Evolutionary conservation across 148 eudicot genomes (phyloP).

Genomic region (Silene uniflora): DNA sequence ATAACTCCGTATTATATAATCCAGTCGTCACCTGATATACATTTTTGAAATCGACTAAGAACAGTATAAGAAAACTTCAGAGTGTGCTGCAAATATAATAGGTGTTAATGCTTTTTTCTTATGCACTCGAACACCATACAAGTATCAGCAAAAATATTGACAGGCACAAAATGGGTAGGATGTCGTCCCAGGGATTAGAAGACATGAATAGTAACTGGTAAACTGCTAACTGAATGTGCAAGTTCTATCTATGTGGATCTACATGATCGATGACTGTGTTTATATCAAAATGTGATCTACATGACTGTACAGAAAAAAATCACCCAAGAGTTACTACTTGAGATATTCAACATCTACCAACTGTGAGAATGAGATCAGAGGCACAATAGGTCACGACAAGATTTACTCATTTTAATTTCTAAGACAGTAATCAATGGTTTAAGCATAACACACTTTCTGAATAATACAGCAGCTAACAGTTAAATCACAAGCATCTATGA

Average conservation of each 20-base stretch:
- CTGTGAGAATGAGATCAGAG: neutral
- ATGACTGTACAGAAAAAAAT: constrained; percentile 41
- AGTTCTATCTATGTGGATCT: constrained; percentile 18
- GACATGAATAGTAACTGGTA: neutral
- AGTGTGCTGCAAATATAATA: neutral
- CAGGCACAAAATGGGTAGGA: constrained; percentile 14
- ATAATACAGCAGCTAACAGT: neutral
- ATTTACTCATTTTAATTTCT: no score
- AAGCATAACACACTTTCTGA: neutral
- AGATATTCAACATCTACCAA: neutral
- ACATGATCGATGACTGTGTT: neutral
- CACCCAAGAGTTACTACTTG: constrained; percentile 7
- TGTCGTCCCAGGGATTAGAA: constrained; percentile 4
- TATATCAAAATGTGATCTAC: constrained; percentile 28
- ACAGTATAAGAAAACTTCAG: neutral
- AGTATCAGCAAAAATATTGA: constrained; percentile 2
- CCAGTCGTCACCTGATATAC: neutral
- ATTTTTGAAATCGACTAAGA: neutral
- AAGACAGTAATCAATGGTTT: no score
- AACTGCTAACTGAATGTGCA: neutral
- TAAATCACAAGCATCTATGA: neutral
- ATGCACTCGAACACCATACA: constrained; percentile 8
- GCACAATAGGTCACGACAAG: neutral
- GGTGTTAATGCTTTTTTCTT: neutral
- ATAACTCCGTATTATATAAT: neutral